A percentile compares a stretch with the other conserved stretches of the same genome.
Evolutionary conservation across 2,329 filamentous ascomycete species (phyloP).

Genomic region (Pseudocercospora macadamiae): DNA sequence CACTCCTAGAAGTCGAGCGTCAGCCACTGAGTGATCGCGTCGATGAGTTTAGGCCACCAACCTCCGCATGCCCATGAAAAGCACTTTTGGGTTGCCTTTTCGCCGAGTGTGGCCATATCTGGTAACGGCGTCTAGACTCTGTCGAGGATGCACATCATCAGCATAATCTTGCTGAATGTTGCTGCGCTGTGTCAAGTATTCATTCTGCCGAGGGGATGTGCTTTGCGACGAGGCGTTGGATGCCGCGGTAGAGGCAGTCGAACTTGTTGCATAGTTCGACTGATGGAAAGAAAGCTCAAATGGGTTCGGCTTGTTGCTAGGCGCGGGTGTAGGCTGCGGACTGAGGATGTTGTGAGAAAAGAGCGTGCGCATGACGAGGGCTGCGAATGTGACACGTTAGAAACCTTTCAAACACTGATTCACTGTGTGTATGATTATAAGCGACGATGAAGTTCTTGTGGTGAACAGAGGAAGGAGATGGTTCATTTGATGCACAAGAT

Average conservation of each 20-base stretch:
- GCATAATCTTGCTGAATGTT: slow-evolving; percentile 32
- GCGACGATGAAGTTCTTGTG: background rate
- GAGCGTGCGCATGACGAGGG: slow-evolving; percentile 37
- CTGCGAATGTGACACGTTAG: slow-evolving; percentile 22
- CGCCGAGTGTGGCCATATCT: slow-evolving; percentile 26
- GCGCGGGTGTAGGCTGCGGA: slow-evolving; percentile 30
- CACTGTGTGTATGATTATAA: background rate
- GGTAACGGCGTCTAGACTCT: slow-evolving; percentile 16
- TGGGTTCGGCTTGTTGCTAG: slow-evolving; percentile 32
- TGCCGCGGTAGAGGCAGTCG: slow-evolving; percentile 28
- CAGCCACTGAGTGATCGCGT: background rate
- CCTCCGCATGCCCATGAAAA: slow-evolving; percentile 96
- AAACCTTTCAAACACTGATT: background rate
- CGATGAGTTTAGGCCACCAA: slow-evolving; percentile 48
- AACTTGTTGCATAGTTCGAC: slow-evolving; percentile 26
- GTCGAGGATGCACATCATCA: slow-evolving; percentile 18
- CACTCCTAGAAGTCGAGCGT: slow-evolving; percentile 67
- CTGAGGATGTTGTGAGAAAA: slow-evolving; percentile 39
- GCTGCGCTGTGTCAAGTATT: slow-evolving; percentile 35
- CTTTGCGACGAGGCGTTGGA: slow-evolving; percentile 32
- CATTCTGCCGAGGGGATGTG: slow-evolving; percentile 31
- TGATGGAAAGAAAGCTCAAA: slow-evolving; percentile 37
- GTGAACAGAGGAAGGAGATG: background rate
- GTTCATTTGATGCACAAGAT: background rate
- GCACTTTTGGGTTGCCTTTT: slow-evolving; percentile 65